phyloP scores from a whole-genome alignment of 2,329 filamentous ascomycete species.

The Trichoderma endophyticum region DNA sequence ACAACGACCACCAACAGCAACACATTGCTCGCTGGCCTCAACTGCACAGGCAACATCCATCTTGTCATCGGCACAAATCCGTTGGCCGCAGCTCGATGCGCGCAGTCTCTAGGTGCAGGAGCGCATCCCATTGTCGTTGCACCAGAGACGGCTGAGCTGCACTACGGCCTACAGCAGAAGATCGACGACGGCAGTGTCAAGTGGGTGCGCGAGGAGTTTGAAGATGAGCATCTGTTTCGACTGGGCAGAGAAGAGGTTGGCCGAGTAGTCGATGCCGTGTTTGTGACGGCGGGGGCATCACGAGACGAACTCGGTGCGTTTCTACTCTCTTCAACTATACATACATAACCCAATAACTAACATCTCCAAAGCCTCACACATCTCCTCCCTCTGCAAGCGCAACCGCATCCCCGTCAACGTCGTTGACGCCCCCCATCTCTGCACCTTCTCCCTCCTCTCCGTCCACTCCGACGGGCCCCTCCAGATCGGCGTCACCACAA shows the following conservation, averaged over 20 bases:
- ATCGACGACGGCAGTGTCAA: constrained; percentile 64
- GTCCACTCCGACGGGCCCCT: constrained; percentile 87
- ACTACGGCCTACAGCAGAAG: constrained; percentile 57
- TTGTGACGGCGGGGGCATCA: constrained; percentile 65
- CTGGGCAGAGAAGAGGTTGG: constrained; percentile 79
- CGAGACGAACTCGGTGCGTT: constrained; percentile 39
- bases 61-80: constrained; percentile 83
- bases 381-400: constrained; percentile 71
- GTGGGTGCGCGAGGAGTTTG: constrained; percentile 65
- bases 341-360: background rate
- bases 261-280: constrained; percentile 82
- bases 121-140: constrained; percentile 78
- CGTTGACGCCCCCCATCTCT: constrained; percentile 79
- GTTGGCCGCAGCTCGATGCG: constrained; percentile 79
- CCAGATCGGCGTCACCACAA: constrained; percentile 93
- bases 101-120: constrained; percentile 75
- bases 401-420: constrained; percentile 92
- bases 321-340: background rate
- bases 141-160: constrained; percentile 58
- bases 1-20: constrained; percentile 10
- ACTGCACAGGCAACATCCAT: constrained; percentile 70
- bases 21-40: constrained; percentile 64
- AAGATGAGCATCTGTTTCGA: constrained; percentile 67
- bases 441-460: constrained; percentile 84
- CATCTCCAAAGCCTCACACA: constrained; percentile 47